Evolutionary conservation across 805 yeast genomes (phyloP).

Genomic region (Candida orba): DNA sequence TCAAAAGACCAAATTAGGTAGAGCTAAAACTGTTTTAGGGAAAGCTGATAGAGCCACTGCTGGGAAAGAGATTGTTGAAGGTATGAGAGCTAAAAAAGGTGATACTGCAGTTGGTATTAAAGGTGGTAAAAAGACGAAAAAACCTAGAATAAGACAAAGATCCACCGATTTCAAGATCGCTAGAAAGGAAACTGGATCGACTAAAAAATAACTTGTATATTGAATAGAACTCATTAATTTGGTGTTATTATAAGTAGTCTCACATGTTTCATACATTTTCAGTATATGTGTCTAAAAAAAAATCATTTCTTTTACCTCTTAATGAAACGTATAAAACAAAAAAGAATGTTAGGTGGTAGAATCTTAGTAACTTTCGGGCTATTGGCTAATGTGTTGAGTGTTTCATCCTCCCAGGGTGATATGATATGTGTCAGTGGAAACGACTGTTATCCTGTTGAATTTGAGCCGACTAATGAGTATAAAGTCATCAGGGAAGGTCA

Average conservation of each 20-base stretch:
- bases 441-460: slow-evolving; percentile 58
- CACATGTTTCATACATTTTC: too few species aligned
- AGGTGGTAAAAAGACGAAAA: slow-evolving; percentile 43
- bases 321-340: too few species aligned
- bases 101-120: slow-evolving; percentile 52
- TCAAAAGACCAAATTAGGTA: slow-evolving; percentile 71
- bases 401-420: slow-evolving; percentile 7
- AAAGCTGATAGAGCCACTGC: slow-evolving; percentile 71
- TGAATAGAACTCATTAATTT: too few species aligned
- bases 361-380: neutral
- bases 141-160: slow-evolving; percentile 40
- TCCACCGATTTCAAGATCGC: slow-evolving; percentile 34
- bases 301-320: too few species aligned
- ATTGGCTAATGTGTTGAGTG: neutral
- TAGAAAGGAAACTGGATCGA: neutral
- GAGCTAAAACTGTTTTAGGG: slow-evolving; percentile 70
- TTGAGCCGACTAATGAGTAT: slow-evolving; percentile 66
- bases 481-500: slow-evolving; percentile 63
- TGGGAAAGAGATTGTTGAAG: slow-evolving; percentile 58
- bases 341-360: neutral
- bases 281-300: too few species aligned
- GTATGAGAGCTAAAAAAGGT: slow-evolving; percentile 71
- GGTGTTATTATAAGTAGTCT: too few species aligned
- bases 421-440: slow-evolving; percentile 37
- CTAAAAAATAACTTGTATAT: slow-evolving; percentile 2